Evolutionary conservation across 345 rosid species (phyloP), one percentile per base, ranked within the genome.

Genomic region (Euphorbia peplus): DNA sequence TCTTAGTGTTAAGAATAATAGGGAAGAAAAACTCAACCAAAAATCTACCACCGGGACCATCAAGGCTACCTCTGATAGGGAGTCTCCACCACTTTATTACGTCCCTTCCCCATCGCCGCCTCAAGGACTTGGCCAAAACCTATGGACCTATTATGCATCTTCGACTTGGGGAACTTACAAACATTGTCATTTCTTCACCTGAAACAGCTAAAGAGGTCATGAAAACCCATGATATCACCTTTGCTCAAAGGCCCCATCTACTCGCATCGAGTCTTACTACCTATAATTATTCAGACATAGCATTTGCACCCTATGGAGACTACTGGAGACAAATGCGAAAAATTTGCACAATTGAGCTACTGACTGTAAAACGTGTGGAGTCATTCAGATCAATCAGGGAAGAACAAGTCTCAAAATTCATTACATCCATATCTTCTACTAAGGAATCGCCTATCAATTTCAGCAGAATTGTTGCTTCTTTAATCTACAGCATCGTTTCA

Each of bases 171-270:
- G 58, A 69, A 21, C 32, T 59, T 35, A 19, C 57, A 9, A 6
- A 59, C 11, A 9, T 69, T 5, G 47, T 69, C 3, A 29, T 69
- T 47, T 59, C 73, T 51, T 69, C 73, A 35, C 58, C 66, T 16
- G 73, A 69, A 69, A 35, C 11, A 22, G 73, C 73, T 13, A 60
- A 5, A 47, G 35, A 69, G 47, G 66, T 69, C 3, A 69, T 69
- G 73, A 69, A 69, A 50, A 69, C 73, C 8, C 73, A 60, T 25
- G 73, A 69, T 37, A 47, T 69, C 30, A 37, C 32, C 29, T 69
- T 69, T 21, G 47, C 60, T 4, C 60, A 69, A 25, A 60, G 73
- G 66, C 73, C 66, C 14, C 18, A 1, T 22, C n/a, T 69, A 15
- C 58, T 69, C 16, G 58, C 58, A 13, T 55, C 32, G 37, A 6